Evolutionary conservation across 768 basidiomycete genomes (phyloP).

Genomic region (Austroboletus eburneus): DNA sequence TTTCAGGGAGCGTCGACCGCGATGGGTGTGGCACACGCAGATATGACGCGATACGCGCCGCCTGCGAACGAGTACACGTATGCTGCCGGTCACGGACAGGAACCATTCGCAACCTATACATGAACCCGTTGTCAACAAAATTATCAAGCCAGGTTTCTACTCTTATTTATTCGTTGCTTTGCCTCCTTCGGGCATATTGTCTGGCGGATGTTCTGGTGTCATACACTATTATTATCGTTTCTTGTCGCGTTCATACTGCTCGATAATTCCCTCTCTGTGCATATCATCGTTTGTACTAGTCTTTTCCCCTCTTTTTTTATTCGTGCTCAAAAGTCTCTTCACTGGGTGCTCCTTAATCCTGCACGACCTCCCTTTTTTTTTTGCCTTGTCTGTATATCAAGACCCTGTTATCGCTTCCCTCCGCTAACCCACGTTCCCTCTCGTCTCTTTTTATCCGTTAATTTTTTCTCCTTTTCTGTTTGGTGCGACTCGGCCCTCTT

Average conservation of each 20-base stretch:
- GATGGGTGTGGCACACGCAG: constrained; percentile 13
- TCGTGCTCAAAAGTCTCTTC: background rate
- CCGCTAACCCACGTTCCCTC: constrained; percentile 9
- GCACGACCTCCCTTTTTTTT: constrained; percentile 2
- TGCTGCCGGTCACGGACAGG: constrained; percentile 20
- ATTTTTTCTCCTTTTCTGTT: constrained; percentile 5
- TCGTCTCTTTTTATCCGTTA: constrained; percentile 14
- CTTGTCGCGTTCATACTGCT: constrained; percentile 15
- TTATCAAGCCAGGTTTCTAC: constrained; percentile 1
- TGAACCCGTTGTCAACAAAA: constrained; percentile 11
- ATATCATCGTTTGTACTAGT: constrained; percentile 12
- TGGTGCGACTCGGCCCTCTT: background rate
- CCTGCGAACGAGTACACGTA: constrained; percentile 21
- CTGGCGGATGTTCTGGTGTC: constrained; percentile 6
- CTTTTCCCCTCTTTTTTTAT: background rate
- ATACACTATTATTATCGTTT: constrained; percentile 6
- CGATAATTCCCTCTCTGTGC: constrained; percentile 3
- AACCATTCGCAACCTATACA: constrained; percentile 16
- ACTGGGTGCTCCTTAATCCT: constrained; percentile 2
- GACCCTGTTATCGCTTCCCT: constrained; percentile 7
- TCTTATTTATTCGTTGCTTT: background rate
- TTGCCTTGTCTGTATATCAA: constrained; percentile 9
- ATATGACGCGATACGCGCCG: constrained; percentile 15
- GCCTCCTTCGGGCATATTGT: constrained; percentile 3
- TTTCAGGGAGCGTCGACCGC: constrained; percentile 12